Percentiles rank a stretch among this genome's conserved stretches.
Evolutionary conservation across 2,329 filamentous ascomycete species (phyloP).

Genomic region (Talaromyces sp.): DNA sequence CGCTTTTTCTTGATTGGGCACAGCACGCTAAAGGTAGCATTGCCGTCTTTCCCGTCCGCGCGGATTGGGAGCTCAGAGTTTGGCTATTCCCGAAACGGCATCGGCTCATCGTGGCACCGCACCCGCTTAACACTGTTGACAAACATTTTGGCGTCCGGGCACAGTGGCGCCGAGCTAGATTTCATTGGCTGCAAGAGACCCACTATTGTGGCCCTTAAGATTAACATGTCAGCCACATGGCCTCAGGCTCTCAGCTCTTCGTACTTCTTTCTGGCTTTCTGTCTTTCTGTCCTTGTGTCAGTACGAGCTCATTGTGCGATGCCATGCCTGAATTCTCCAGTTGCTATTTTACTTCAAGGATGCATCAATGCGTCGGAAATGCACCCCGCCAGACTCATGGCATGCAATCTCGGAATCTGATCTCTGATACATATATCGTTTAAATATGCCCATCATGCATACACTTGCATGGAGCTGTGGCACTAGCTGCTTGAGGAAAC

Average conservation of each 20-base stretch:
- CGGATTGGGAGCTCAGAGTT: neutral
- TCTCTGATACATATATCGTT: slow-evolving; percentile 2
- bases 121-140: neutral
- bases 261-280: neutral
- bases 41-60: neutral
- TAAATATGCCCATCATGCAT: slow-evolving; percentile 8
- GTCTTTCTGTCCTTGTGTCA: neutral
- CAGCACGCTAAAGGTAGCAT: neutral
- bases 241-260: neutral
- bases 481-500: neutral
- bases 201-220: slow-evolving; percentile 1
- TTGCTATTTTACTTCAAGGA: too few species aligned
- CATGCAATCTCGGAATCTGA: neutral
- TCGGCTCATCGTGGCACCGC: neutral
- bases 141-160: slow-evolving; percentile 4
- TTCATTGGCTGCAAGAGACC: neutral
- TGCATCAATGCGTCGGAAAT: neutral
- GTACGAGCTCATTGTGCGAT: neutral
- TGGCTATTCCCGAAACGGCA: neutral
- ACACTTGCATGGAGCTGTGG: neutral
- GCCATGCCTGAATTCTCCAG: neutral
- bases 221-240: slow-evolving; percentile 17
- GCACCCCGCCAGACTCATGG: neutral
- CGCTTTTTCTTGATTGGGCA: neutral
- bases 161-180: neutral